Evolutionary conservation across 768 basidiomycete species (phyloP).

Genomic region (Boletus sp.): DNA sequence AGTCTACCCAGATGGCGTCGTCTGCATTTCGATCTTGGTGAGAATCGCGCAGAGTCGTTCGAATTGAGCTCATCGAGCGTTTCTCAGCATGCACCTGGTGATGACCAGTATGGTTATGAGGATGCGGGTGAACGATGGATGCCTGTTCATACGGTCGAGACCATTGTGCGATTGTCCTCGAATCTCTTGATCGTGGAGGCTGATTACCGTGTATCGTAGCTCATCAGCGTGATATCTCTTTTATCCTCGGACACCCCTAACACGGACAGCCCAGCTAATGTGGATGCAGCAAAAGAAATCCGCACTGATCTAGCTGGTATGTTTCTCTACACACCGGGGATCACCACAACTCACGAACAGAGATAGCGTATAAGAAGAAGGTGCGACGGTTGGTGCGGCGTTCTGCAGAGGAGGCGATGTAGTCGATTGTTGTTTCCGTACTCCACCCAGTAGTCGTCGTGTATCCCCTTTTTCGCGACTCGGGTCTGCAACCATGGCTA

Average conservation of each 20-base stretch:
- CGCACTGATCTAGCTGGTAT: slow-evolving; percentile 60
- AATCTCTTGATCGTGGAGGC: not conserved
- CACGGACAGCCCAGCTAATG: slow-evolving; percentile 91
- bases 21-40: slow-evolving; percentile 95
- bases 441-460: slow-evolving; percentile 6
- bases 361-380: slow-evolving; percentile 87
- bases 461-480: not conserved
- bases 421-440: slow-evolving; percentile 35
- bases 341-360: slow-evolving; percentile 13
- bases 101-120: slow-evolving; percentile 96
- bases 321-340: slow-evolving; percentile 16
- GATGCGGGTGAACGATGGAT: slow-evolving; percentile 97
- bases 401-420: slow-evolving; percentile 87
- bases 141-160: slow-evolving; percentile 96
- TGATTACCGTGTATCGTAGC: slow-evolving; percentile 44
- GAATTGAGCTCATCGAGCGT: slow-evolving; percentile 2
- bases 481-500: not conserved
- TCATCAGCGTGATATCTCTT: slow-evolving; percentile 94
- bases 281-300: slow-evolving; percentile 91
- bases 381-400: slow-evolving; percentile 83
- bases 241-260: slow-evolving; percentile 90
- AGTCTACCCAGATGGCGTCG: slow-evolving; percentile 92
- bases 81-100: slow-evolving; percentile 84
- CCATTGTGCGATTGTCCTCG: slow-evolving; percentile 61
- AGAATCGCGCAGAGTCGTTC: slow-evolving; percentile 20